These are phyloP conservation scores for Podila verticillata DNA, from an alignment of 192 early-diverging fungal genomes.

Conservation along the genomic window DNA sequence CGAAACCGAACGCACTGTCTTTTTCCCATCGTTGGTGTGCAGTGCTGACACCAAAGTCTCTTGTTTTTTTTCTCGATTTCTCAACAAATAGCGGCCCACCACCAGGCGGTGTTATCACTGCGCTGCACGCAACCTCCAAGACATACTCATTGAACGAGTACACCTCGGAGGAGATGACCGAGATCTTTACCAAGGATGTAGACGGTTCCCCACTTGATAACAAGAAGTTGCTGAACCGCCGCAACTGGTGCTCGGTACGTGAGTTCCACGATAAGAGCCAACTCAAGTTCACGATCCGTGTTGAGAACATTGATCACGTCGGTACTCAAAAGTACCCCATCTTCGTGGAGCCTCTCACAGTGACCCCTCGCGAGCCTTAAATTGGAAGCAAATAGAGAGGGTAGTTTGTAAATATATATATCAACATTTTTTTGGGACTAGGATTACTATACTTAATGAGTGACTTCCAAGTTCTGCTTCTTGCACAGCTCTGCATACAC, in stretches of 20 bases:
- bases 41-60: not conserved
- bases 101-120: constrained; percentile 72
- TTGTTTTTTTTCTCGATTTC: not conserved
- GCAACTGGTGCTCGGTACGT: constrained; percentile 67
- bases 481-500: constrained; percentile 61
- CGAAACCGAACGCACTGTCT: not conserved
- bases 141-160: constrained; percentile 63
- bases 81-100: constrained; percentile 61
- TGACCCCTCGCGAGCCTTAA: constrained; percentile 5
- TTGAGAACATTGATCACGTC: constrained; percentile 61
- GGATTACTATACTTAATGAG: constrained; percentile 15
- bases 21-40: no score
- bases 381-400: no score
- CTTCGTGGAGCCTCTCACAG: constrained; percentile 33
- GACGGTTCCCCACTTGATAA: constrained; percentile 59
- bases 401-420: no score
- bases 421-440: no score
- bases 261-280: constrained; percentile 43
- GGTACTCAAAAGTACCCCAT: constrained; percentile 61
- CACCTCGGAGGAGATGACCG: constrained; percentile 79
- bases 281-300: constrained; percentile 63
- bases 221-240: constrained; percentile 64
- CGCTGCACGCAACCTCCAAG: constrained; percentile 70
- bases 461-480: constrained; percentile 68
- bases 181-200: constrained; percentile 74